Base-by-base conservation (phyloP, 2,329 filamentous ascomycete species). In the Microdochium nivale region DNA sequence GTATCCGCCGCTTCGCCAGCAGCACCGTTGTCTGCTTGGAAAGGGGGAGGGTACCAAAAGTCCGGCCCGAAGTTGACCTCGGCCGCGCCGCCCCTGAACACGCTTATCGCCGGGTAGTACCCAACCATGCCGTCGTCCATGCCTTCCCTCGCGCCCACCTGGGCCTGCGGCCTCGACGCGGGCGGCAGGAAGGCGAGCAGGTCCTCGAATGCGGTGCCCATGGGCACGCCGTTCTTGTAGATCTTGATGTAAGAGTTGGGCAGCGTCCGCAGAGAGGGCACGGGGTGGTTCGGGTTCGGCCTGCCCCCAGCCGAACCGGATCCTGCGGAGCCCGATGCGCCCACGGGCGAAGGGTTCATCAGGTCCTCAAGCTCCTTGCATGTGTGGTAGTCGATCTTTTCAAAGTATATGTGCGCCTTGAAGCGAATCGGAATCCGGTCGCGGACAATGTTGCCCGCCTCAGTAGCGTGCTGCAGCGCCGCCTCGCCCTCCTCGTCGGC, bases 341-440 rank as follows among this genome's bases (percentile, higher is more conserved):
- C 66, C 49, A 72, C 64, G 2, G 81, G 77, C 14, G 82, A 80
- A 1, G 84, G 84, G 62, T 88, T 88, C 76, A 90, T 85, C 21
- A 87, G 72, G 60, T 95, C 88, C 61, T 96, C 91, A 40, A 97
- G 82, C 58, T 95, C 87, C 65, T 95, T 95, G 11, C 86, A 87
- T 0, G 88, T 77, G 59, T 92, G 88, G 66, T 95, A 95, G 64
- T 95, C 90, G 57, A 90, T 87, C 64, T 89, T 87, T 69, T 97
- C 92, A 67, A 96, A 96, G 71, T 95, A 96, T 50, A 91, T 87
- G 66, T 95, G 90, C 43, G 87, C 84, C 68, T 96, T 96, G 74
- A 95, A 95, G 10, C 91, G 84, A 58, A 97, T 95, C 1, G 94
- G 91, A 46, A 96, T 90, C 48, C 94, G 88, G 67, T 99, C 95